Percentiles rank a stretch among this genome's conserved stretches.
Conservation (phyloP, 768 basidiomycete species). For the Mycena polygramma region DNA sequence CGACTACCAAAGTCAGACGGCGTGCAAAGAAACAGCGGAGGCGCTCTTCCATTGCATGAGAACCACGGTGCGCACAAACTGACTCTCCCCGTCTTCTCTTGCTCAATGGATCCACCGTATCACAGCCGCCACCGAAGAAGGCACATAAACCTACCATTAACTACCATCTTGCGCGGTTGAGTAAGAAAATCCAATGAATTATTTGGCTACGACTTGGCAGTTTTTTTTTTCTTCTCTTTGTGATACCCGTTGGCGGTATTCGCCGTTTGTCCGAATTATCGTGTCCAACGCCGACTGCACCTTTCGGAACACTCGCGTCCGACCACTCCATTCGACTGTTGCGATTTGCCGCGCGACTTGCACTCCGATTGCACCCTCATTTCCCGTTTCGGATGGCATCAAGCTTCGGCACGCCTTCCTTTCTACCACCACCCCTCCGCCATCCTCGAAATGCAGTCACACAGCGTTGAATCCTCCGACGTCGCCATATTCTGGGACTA, state of each 20-base stretch:
- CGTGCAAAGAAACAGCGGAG: constrained; percentile 72
- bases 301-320: no score
- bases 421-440: constrained; percentile 28
- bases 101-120: constrained; percentile 1
- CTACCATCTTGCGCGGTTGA: constrained; percentile 87
- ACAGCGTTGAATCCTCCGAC: constrained; percentile 30
- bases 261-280: no score
- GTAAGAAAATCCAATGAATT: constrained; percentile 78
- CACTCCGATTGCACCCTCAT: not conserved
- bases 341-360: constrained; percentile 15
- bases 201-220: not conserved
- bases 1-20: constrained; percentile 67
- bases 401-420: constrained; percentile 16
- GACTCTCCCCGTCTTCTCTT: constrained; percentile 14
- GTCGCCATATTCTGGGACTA: constrained; percentile 63
- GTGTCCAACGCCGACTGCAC: no score
- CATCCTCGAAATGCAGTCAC: constrained; percentile 47
- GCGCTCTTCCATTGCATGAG: constrained; percentile 86
- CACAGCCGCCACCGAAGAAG: constrained; percentile 77
- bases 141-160: constrained; percentile 85
- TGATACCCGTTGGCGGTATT: not conserved
- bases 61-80: constrained; percentile 71
- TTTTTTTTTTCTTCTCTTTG: not conserved
- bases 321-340: no score
- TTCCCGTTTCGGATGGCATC: constrained; percentile 20